Conservation (phyloP, 495 filamentous ascomycete genomes). For the Aspergillus asperescens region DNA sequence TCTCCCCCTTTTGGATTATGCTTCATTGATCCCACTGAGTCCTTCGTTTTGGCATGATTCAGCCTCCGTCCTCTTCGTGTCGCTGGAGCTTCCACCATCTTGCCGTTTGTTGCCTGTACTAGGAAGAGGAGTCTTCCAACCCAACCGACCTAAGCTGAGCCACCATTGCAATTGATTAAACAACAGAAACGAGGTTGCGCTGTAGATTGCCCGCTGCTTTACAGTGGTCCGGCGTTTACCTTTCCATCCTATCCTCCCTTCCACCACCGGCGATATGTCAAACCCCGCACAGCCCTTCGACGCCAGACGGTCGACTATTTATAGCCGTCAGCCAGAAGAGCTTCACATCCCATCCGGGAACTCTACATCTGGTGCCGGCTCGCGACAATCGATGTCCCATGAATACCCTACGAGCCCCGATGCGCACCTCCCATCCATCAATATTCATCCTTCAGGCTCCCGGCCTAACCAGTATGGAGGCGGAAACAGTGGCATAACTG, state of each 20-base stretch:
- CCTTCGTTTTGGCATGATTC: slow-evolving; percentile 23
- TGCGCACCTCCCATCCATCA: slow-evolving; percentile 53
- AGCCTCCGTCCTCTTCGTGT: slow-evolving; percentile 42
- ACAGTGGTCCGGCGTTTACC: slow-evolving; percentile 2
- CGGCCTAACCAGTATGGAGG: slow-evolving; percentile 52
- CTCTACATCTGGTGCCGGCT: slow-evolving; percentile 32
- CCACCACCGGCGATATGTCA: slow-evolving; percentile 29
- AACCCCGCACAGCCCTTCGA: slow-evolving; percentile 49
- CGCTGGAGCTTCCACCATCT: slow-evolving; percentile 38
- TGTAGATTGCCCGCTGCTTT: not conserved
- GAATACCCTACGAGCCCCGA: slow-evolving; percentile 44
- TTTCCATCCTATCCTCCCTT: not conserved
- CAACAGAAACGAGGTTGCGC: not conserved
- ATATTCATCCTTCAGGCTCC: slow-evolving; percentile 58
- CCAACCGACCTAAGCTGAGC: not conserved
- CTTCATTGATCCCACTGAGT: slow-evolving; percentile 9
- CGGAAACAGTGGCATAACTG: slow-evolving; percentile 30
- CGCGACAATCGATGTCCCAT: slow-evolving; percentile 47
- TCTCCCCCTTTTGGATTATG: slow-evolving; percentile 13
- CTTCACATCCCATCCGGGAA: slow-evolving; percentile 67
- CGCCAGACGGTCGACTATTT: slow-evolving; percentile 47
- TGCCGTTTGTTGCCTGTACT: slow-evolving; percentile 1
- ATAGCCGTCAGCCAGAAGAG: slow-evolving; percentile 61
- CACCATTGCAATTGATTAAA: not conserved
- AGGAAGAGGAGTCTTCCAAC: not conserved